Evolutionary conservation across 2,329 filamentous ascomycete genomes (phyloP), one percentile per base, ranked within the genome.

Genomic region (Penicillium hesseltinei): DNA sequence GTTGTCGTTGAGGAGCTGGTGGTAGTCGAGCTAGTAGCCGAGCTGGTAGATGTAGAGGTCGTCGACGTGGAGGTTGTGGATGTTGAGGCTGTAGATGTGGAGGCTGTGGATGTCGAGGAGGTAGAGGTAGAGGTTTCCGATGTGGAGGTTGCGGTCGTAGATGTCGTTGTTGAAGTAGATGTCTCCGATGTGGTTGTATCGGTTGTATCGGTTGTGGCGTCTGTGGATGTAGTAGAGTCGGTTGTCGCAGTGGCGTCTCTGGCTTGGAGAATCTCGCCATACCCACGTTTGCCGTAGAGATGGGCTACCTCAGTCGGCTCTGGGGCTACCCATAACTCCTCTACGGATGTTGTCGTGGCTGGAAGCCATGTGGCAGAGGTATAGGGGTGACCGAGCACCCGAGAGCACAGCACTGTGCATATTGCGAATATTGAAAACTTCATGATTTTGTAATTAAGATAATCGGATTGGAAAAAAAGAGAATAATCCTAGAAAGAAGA

Each of bases 381-480:
- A 46, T 60, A 45, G 1, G 51, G 51, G 2, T 58, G 55, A 25
- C 43, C 42, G 38, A 52, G 15, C 2, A 58, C 47, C n/a, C 13
- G 29, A 9, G 31, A 40, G 33, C 42, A 52, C 23, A 58, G 39
- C 3, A 39, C 13, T 9, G 47, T 51, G 47, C 52, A 31, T 4
- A 60, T 25, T 10, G 40, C n/a, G 3, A 51, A 21, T 29, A 48
- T 33, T 10, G 17, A 29, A 27, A 23, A 4, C 4, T 27, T 39
- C 55, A 58, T 58, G 10, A 5, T 33, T 31, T 33, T 52, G 9
- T 8, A 40, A 21, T 4, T 11, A 19, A 11, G 17, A 17, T 1
- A 17, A 19, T 47, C 13, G 15, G n/a, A 48, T 29, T 13, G 17
- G 17, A 1, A 3, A 21, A 31, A 7, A 35, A 15, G 15, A 8